Evolutionary conservation across 306 rosid genomes (phyloP), one percentile per base, ranked within the genome.

Genomic region (Arachis hypogaea): DNA sequence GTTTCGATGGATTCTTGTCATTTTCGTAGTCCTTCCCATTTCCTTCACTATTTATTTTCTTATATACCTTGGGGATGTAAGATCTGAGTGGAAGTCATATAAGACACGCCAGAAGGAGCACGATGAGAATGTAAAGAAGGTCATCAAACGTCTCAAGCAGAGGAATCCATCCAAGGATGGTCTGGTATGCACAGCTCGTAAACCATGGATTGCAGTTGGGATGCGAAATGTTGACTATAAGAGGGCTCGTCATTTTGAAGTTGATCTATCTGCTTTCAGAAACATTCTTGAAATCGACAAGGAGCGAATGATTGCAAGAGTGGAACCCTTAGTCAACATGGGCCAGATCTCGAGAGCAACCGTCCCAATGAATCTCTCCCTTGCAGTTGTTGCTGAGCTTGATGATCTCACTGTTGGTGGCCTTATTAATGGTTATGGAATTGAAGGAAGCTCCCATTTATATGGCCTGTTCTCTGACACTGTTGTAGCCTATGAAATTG

Each of bases 391-490:
- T 64, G 98, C 98, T 0, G 98, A 94, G 82, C 89, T 94, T 7
- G 98, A 94, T 73, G 98, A 94, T 83, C 98, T 94, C 66, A 94
- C 98, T 52, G 98, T 94, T 43, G 98, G 98, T 77, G 98, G 98
- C 71, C 96, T 94, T 80, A 94, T 94, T 55, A 94, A 94, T 63
- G 98, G 98, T 52, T 94, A 94, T 66, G 98, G 98, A 41, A 91
- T 94, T 40, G 98, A 94, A 86, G 98, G 98, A 72, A 94, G 98
- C 85, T 89, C 97, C 69, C 98, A 94, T 86, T 66, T 85, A 72
- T 94, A 79, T 83, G 98, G 98, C 68, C 85, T 94, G 44, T 91
- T 94, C 83, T 72, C 98, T 43, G 98, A 94, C 43, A 91, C 97
- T 7, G 97, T 94, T 57, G 98, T 94, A 76, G 90, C 98, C 18